These are phyloP conservation scores for Trichoderma asperelloides DNA, from an alignment of 495 filamentous ascomycete species.

Conservation along the genomic window DNA sequence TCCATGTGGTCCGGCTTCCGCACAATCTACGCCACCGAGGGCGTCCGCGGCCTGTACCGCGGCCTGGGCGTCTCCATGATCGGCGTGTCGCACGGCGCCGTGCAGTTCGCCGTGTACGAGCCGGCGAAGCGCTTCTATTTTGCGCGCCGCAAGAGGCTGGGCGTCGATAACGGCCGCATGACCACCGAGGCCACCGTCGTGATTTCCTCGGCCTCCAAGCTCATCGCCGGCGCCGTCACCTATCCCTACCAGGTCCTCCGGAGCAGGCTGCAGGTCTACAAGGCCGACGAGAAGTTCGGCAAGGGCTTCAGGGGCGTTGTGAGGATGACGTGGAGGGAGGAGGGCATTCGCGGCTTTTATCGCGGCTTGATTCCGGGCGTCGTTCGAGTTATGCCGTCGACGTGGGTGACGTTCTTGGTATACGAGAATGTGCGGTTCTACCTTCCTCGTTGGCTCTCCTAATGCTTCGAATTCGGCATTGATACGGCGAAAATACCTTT, in stretches of 20 bases:
- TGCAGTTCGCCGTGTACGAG: conserved; percentile 96
- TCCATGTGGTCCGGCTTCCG: conserved; percentile 58
- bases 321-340: conserved; percentile 61
- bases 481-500: background rate
- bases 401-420: conserved; percentile 95
- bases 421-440: conserved; percentile 86
- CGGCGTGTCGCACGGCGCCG: conserved; percentile 87
- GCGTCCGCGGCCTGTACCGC: conserved; percentile 69
- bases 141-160: conserved; percentile 22
- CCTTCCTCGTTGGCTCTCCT: conserved; percentile 36
- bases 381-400: conserved; percentile 81
- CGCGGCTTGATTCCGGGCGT: conserved; percentile 84
- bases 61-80: conserved; percentile 75
- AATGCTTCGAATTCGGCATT: background rate
- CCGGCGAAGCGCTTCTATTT: conserved; percentile 57
- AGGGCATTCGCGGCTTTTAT: conserved; percentile 83
- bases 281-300: conserved; percentile 60
- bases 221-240: conserved; percentile 76
- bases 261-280: conserved; percentile 78
- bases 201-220: conserved; percentile 72
- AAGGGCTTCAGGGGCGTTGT: conserved; percentile 63
- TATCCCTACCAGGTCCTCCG: conserved; percentile 93
- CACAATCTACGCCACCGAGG: conserved; percentile 59
- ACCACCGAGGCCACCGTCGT: conserved; percentile 68
- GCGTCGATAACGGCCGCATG: conserved; percentile 33